Percentiles rank a stretch among this genome's conserved stretches.
These are phyloP conservation scores for Shiraia sp. DNA, from an alignment of 2,329 filamentous ascomycete genomes.

Conservation along the genomic window DNA sequence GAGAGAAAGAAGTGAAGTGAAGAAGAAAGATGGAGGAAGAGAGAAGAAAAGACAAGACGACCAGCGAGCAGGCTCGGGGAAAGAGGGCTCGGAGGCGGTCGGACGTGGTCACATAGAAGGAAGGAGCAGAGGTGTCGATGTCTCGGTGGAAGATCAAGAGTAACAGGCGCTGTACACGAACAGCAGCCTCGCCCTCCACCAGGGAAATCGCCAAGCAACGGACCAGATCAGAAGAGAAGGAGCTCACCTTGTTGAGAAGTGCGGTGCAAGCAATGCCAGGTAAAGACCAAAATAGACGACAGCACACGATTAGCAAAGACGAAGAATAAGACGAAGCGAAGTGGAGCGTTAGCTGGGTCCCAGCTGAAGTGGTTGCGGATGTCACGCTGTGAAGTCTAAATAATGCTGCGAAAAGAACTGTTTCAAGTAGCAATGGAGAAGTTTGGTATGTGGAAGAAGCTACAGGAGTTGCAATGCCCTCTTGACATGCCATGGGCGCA, in stretches of 20 bases:
- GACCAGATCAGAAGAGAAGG: conserved; percentile 6
- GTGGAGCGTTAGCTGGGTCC: no score
- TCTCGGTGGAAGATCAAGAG: conserved; percentile 19
- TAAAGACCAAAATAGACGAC: conserved; percentile 14
- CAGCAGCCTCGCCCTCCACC: conserved; percentile 23
- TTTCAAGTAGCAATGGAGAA: conserved; percentile 39
- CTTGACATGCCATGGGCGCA: conserved; percentile 24
- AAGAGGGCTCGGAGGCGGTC: conserved; percentile 23
- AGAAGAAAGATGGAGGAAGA: conserved; percentile 34
- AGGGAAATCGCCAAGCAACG: conserved; percentile 15
- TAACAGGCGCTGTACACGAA: conserved; percentile 16
- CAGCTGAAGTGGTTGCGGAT: conserved; percentile 8
- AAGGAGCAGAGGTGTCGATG: conserved; percentile 29
- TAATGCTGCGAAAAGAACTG: conserved; percentile 40
- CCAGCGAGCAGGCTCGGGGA: conserved; percentile 16
- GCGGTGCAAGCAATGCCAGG: conserved; percentile 13
- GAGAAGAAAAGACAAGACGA: conserved; percentile 19
- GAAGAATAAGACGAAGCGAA: not conserved
- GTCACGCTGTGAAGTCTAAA: conserved; percentile 14
- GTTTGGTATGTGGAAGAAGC: conserved; percentile 20
- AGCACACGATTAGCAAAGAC: conserved; percentile 3
- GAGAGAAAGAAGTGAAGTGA: conserved; percentile 44
- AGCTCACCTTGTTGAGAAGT: conserved; percentile 28
- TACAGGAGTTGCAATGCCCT: conserved; percentile 29
- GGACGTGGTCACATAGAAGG: conserved; percentile 26